phyloP scores from a whole-genome alignment of 1,139 yeast species.

The Blastobotrys petasosporus region DNA sequence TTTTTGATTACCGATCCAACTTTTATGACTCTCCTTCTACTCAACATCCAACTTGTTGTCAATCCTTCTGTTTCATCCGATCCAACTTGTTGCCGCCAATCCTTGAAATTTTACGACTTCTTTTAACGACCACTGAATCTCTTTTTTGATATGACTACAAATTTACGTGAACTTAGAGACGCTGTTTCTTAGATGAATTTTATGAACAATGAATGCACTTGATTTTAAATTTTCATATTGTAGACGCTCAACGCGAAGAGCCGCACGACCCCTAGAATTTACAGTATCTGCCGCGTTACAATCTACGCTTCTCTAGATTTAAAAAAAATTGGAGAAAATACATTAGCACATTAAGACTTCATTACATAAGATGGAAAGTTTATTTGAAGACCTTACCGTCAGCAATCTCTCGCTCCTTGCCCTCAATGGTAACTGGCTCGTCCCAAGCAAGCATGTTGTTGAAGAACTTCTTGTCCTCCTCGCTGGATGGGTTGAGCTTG shows the following conservation, averaged over 20 bases:
- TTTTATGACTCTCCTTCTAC: too few relatives aligned
- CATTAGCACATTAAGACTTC: conserved; percentile 2
- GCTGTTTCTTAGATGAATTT: too few relatives aligned
- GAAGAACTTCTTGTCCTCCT: conserved; percentile 62
- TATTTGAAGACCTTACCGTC: conserved; percentile 84
- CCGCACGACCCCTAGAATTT: too few relatives aligned
- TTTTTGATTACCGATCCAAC: too few relatives aligned
- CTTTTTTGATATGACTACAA: background rate
- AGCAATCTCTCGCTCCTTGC: conserved; percentile 61
- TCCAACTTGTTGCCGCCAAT: background rate
- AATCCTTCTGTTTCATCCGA: too few relatives aligned
- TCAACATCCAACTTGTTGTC: background rate
- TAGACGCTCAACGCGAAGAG: too few relatives aligned
- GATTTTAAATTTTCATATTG: too few relatives aligned
- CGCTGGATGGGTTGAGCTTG: conserved; percentile 61
- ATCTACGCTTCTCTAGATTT: too few relatives aligned
- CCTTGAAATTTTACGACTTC: background rate
- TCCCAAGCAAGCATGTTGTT: conserved; percentile 85
- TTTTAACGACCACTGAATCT: background rate
- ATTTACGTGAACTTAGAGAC: too few relatives aligned
- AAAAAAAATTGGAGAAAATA: background rate
- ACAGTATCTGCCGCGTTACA: too few relatives aligned
- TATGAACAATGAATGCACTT: too few relatives aligned
- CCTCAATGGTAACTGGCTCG: conserved; percentile 61
- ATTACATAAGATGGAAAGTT: conserved; percentile 10